phyloP scores from a whole-genome alignment of 176 grass and related monocot genomes.

The Avena sativa region DNA sequence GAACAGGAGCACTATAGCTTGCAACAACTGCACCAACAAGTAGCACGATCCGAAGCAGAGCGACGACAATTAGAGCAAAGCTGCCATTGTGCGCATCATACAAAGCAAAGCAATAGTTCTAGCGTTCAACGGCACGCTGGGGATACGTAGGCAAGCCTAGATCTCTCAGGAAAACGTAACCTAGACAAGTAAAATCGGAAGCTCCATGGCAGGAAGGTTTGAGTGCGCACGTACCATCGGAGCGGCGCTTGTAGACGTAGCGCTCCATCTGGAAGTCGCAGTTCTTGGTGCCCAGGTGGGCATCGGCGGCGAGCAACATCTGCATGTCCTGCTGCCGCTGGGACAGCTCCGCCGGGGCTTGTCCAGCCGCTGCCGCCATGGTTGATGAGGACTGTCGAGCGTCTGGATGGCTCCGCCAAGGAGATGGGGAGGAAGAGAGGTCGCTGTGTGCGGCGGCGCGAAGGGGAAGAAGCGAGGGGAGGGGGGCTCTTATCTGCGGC shows the following conservation, averaged over 20 bases:
- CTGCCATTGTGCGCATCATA: not conserved
- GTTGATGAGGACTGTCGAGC: not conserved
- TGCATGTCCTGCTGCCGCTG: constrained; percentile 90
- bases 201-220: not conserved
- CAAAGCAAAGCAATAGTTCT: too few species aligned
- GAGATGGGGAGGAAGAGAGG: not conserved
- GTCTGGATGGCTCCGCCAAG: not conserved
- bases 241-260: constrained; percentile 80
- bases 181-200: not conserved
- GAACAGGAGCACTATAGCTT: not conserved
- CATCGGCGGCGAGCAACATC: constrained; percentile 95
- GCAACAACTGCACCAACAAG: not conserved
- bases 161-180: not conserved
- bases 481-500: constrained; percentile 35
- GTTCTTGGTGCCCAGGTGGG: constrained; percentile 98
- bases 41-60: not conserved
- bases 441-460: constrained; percentile 32
- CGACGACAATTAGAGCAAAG: not conserved
- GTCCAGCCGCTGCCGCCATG: constrained; percentile 68
- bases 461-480: not conserved
- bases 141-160: not conserved
- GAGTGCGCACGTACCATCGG: constrained; percentile 56
- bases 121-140: not conserved
- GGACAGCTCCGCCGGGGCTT: constrained; percentile 45
- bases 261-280: constrained; percentile 99